Base-by-base conservation (phyloP, 176 grass and related monocot genomes). In the Rhynchospora breviuscula region DNA sequence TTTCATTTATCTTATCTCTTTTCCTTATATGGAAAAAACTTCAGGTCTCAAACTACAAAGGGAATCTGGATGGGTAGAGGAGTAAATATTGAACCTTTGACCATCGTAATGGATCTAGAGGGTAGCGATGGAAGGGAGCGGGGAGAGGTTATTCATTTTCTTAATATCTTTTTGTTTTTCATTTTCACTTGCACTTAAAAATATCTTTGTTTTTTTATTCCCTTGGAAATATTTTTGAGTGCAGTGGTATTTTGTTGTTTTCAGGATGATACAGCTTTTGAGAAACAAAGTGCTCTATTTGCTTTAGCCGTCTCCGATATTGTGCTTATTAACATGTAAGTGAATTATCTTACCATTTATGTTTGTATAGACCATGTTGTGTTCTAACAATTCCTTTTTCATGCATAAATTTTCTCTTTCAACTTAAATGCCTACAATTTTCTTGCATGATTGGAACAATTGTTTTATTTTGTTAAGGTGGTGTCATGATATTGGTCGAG, bases 401-500 rank as follows among this genome's bases (percentile, higher is more conserved):
- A 40, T 84, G 85, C 35, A 84, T 62, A 83, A 23, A 9, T 53
- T 75, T 56, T 25, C 18, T 15, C 33, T 17, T 73, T 78, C 51
- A 18, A 14, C 73, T 57, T 1, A 33, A 78, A 6, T 18, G 51
- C 25, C 23, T 78, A 31, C 10, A 9, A 76, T 19, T 78, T 57
- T 78, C 6, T 33, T 78, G 73, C 73, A 33, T 35, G 56, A 78
- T 78, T 57, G 51, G 23, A 78, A 18, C 17, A 78, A 78, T 25
- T 56, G 54, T 77, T 17, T 78, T 49, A 57, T 78, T 6, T 78
- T 8, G 26, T 29, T 77, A 88, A 98, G 96, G 93, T 98, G 96
- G 96, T 98, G 96, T 18, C 96, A 98, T 90, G 96, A 98, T 75
- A 98, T 98, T 89, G 96, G 96, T 15, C 91, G 96, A 93, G 96